Evolutionary conservation across 1,284 basidiomycete species (phyloP).

Genomic region (Rhodotorula sp.): DNA sequence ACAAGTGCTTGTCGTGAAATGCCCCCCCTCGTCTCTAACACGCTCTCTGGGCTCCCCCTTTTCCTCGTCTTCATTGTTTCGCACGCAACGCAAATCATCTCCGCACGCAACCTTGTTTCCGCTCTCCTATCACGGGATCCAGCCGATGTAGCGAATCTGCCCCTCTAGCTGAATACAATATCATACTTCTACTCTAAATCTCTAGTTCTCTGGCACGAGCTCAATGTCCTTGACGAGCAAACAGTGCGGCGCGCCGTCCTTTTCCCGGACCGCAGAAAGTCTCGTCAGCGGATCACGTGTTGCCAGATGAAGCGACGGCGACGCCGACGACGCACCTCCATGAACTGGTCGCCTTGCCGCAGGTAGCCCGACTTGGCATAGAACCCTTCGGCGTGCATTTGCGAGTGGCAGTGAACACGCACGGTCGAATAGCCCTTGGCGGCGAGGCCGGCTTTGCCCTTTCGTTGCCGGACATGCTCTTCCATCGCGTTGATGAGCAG

Average conservation of each 20-base stretch:
- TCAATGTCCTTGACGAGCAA: constrained; percentile 7
- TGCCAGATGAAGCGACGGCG: not conserved
- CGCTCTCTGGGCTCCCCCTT: no score
- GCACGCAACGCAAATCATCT: no score
- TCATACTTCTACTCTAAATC: not conserved
- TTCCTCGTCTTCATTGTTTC: no score
- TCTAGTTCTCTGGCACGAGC: not conserved
- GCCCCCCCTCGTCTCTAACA: no score
- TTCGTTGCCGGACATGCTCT: constrained; percentile 10
- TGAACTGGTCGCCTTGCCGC: constrained; percentile 14
- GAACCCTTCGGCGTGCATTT: constrained; percentile 24
- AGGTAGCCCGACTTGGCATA: constrained; percentile 20
- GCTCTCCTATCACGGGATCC: no score
- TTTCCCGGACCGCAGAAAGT: not conserved
- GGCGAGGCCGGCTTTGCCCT: constrained; percentile 12
- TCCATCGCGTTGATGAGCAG: constrained; percentile 14
- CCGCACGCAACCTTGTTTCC: no score
- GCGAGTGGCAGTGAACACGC: constrained; percentile 6
- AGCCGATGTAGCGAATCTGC: not conserved
- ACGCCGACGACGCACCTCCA: constrained; percentile 13
- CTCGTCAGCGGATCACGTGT: not conserved
- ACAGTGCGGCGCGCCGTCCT: constrained; percentile 17
- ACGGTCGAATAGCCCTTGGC: constrained; percentile 6
- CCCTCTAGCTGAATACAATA: not conserved
- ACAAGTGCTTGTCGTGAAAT: not conserved